phyloP scores from a whole-genome alignment of 495 filamentous ascomycete genomes.

The Penicillium coprophilum region DNA sequence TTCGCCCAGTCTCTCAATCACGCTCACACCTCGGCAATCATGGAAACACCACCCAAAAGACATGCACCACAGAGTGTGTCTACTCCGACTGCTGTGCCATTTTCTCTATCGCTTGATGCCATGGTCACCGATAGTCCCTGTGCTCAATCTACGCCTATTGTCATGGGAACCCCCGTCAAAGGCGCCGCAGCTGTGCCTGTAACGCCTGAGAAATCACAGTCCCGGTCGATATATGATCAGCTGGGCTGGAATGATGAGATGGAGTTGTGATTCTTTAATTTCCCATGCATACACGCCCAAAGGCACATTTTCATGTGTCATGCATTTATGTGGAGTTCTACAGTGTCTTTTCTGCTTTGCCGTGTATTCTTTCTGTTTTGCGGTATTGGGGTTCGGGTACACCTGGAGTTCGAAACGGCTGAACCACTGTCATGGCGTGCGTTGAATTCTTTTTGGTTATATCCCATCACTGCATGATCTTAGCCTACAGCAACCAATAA shows the following conservation, averaged over 20 bases:
- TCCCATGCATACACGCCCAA: conserved; percentile 1
- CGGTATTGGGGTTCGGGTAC: conserved; percentile 8
- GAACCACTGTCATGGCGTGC: conserved; percentile 10
- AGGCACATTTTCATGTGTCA: conserved; percentile 10
- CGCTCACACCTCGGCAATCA: conserved; percentile 27
- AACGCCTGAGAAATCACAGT: conserved; percentile 44
- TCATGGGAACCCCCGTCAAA: conserved; percentile 29
- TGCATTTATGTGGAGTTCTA: conserved; percentile 7
- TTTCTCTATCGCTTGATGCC: conserved; percentile 2
- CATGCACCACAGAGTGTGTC: conserved; percentile 15
- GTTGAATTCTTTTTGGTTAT: conserved; percentile 3
- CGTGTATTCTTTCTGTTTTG: neutral
- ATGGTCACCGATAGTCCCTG: conserved; percentile 10
- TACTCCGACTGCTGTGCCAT: conserved; percentile 13
- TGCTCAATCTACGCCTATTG: conserved; percentile 17
- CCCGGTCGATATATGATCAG: conserved; percentile 63
- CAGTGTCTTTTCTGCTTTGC: neutral
- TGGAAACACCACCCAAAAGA: conserved; percentile 45
- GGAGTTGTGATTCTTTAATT: conserved; percentile 37
- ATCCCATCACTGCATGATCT: conserved; percentile 3
- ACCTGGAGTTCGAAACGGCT: conserved; percentile 1
- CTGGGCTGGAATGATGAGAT: conserved; percentile 75
- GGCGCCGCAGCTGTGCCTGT: conserved; percentile 29
- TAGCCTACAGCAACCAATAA: neutral
- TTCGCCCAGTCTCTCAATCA: conserved; percentile 14